Evolutionary conservation across 306 rosid genomes (phyloP), one percentile per base, ranked within the genome.

Genomic region (Styphnolobium japonicum): DNA sequence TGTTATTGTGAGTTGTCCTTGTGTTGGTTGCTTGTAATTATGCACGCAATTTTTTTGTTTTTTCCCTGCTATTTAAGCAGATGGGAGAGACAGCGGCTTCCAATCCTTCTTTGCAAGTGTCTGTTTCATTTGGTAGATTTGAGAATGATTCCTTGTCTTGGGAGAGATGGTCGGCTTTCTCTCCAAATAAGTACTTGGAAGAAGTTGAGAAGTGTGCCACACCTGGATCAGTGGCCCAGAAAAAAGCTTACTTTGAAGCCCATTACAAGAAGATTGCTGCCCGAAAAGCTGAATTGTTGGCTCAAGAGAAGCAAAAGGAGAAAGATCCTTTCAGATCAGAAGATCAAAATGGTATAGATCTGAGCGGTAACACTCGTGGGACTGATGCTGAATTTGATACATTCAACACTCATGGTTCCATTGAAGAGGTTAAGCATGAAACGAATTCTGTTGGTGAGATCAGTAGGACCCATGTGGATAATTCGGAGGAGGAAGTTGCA

Each of bases 131-230:
- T 71, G 98, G 98, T 40, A 86, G 94, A 79, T 95, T 95, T 78
- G 98, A 91, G 92, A 92, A 87, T 67, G 98, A 92, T 83, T 85
- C 97, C 5, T 82, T 95, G 71, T 91, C 98, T 39, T 95, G 98
- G 98, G 98, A 95, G 90, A 95, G 90, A 87, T 95, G 97, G 97
- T 95, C 98, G 4, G 68, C 98, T 43, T 95, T 95, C 60, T 95
- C 98, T 19, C 96, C 96, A 0, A 95, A 95, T 21, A 95, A 90
- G 91, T 95, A 95, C 80, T 82, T 95, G 82, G 98, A 95, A 77
- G 98, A 95, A 85, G 98, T 95, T 68, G 98, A 87, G 85, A 95
- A 95, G 83, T 95, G 90, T 63, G 97, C 98, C 11, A 92, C 96
- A 0, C 97, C 98, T 21, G 98, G 98, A 80, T 95, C 98, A 23